phyloP scores from a whole-genome alignment of 768 basidiomycete species.

The Boletus sp. region DNA sequence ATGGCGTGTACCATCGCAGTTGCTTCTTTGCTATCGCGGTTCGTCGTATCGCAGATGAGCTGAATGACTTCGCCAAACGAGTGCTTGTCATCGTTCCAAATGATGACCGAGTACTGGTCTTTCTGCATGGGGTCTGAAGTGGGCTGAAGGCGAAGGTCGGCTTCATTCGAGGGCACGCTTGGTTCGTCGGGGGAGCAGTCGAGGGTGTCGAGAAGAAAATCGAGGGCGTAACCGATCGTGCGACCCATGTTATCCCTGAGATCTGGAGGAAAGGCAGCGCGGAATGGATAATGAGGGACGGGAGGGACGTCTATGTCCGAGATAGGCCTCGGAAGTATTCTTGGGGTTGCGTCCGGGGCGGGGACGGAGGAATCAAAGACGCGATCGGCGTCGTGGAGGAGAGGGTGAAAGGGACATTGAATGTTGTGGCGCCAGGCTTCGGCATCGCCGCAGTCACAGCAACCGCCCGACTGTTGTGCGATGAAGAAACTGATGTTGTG shows the following conservation, averaged over 20 bases:
- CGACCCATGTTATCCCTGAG: conserved; percentile 71
- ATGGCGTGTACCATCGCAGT: conserved; percentile 53
- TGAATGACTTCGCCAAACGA: conserved; percentile 85
- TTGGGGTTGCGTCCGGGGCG: conserved; percentile 41
- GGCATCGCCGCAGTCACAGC: conserved; percentile 92
- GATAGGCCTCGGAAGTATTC: conserved; percentile 40
- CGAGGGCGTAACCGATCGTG: conserved; percentile 74
- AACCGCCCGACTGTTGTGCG: conserved; percentile 86
- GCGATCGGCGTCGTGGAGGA: conserved; percentile 30
- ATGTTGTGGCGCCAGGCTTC: conserved; percentile 74
- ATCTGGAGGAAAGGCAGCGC: conserved; percentile 57
- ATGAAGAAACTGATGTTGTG: conserved; percentile 96
- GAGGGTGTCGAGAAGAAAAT: conserved; percentile 80
- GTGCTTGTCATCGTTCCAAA: conserved; percentile 99
- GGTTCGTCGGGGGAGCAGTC: conserved; percentile 82
- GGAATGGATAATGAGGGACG: conserved; percentile 58
- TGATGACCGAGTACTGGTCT: conserved; percentile 75
- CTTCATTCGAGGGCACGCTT: conserved; percentile 60
- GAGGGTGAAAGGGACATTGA: conserved; percentile 61
- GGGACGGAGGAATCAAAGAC: conserved; percentile 6
- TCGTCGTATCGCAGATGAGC: conserved; percentile 57
- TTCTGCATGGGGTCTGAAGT: conserved; percentile 77
- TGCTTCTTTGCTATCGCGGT: conserved; percentile 56
- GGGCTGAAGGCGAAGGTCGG: conserved; percentile 69
- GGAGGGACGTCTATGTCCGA: conserved; percentile 53